phyloP scores from a whole-genome alignment of 305 asterid species.

The Fraxinus sp. region DNA sequence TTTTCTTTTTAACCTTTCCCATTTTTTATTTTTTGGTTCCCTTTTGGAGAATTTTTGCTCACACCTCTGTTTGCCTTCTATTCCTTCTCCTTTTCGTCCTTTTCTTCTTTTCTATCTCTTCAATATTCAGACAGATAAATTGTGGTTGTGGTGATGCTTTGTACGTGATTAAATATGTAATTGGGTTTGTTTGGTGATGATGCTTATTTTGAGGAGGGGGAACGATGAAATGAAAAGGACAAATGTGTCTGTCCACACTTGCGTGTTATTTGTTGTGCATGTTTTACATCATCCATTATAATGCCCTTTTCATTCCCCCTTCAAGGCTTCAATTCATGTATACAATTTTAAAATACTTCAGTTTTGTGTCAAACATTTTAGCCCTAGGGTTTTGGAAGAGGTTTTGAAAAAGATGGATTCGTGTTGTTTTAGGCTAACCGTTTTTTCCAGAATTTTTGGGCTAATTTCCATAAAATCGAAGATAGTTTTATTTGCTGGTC shows the following conservation, averaged over 20 bases:
- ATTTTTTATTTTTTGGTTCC: neutral
- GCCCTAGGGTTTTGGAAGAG: neutral
- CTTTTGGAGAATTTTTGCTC: neutral
- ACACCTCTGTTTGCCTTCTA: neutral
- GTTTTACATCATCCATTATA: neutral
- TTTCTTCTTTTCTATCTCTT: neutral
- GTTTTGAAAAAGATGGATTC: neutral
- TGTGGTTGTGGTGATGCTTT: neutral
- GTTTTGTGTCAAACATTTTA: neutral
- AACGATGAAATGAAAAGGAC: neutral
- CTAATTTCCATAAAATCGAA: neutral
- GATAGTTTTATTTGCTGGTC: neutral
- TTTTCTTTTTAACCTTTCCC: neutral
- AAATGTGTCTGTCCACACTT: neutral
- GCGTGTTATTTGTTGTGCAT: neutral
- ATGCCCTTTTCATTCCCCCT: neutral
- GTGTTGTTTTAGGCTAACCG: neutral
- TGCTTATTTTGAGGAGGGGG: neutral
- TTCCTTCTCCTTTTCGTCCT: neutral
- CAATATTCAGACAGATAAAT: neutral
- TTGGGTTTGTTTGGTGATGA: neutral
- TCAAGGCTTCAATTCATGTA: neutral
- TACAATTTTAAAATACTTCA: neutral
- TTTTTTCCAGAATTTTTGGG: neutral
- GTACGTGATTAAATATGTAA: neutral